A percentile compares a stretch with the other conserved stretches of the same genome.
Evolutionary conservation across 2,329 filamentous ascomycete genomes (phyloP).

Genomic region (Exophiala dermatitidis): DNA sequence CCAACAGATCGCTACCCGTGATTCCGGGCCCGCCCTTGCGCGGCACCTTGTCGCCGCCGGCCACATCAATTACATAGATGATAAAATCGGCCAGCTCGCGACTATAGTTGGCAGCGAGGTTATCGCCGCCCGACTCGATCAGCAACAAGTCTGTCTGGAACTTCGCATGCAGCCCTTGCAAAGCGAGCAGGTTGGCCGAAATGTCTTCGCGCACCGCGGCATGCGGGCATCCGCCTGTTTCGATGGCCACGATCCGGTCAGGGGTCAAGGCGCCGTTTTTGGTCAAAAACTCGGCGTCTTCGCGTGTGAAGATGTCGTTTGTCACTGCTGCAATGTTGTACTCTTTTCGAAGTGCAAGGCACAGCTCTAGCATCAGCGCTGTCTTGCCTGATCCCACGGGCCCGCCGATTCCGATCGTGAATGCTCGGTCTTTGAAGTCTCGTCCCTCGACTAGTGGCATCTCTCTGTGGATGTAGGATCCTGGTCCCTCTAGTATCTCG

Average conservation of each 20-base stretch:
- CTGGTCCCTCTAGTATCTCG: slow-evolving; percentile 89
- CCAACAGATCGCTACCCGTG: slow-evolving; percentile 85
- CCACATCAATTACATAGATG: slow-evolving; percentile 97
- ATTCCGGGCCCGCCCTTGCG: slow-evolving; percentile 94
- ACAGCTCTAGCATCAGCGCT: slow-evolving; percentile 90
- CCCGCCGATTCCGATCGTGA: slow-evolving; percentile 95
- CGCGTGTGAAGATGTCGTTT: slow-evolving; percentile 42
- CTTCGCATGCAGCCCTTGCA: slow-evolving; percentile 77
- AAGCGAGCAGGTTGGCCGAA: slow-evolving; percentile 80
- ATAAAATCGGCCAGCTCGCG: slow-evolving; percentile 95
- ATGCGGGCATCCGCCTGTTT: slow-evolving; percentile 95
- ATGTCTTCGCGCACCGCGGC: slow-evolving; percentile 97
- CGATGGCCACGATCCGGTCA: slow-evolving; percentile 83
- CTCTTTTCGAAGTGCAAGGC: slow-evolving; percentile 67
- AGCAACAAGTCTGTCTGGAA: slow-evolving; percentile 79
- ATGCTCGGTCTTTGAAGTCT: slow-evolving; percentile 80
- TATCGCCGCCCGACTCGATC: slow-evolving; percentile 94
- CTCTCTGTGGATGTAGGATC: slow-evolving; percentile 80
- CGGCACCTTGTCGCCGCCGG: slow-evolving; percentile 92
- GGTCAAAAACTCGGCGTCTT: slow-evolving; percentile 96
- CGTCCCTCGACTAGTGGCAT: slow-evolving; percentile 88
- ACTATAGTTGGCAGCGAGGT: slow-evolving; percentile 93
- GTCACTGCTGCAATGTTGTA: slow-evolving; percentile 93
- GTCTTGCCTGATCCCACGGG: slow-evolving; percentile 97
- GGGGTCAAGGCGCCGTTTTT: slow-evolving; percentile 75